Conservation (phyloP, 495 filamentous ascomycete species). For the Monascus purpureus region DNA sequence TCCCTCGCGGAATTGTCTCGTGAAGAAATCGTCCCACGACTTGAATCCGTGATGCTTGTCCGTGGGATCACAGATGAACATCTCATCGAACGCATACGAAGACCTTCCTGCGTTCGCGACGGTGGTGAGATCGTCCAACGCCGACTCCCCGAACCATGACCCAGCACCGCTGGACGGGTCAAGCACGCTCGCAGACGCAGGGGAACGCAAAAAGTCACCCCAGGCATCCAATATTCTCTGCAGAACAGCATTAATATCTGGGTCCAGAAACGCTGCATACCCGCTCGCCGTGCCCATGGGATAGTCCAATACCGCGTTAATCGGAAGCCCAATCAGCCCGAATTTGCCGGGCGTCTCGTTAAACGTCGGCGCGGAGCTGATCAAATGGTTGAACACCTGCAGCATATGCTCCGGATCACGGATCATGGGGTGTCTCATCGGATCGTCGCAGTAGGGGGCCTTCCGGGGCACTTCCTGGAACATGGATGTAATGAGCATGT, state of each 20-base stretch:
- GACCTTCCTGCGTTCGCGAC: slow-evolving; percentile 37
- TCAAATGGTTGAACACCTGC: slow-evolving; percentile 45
- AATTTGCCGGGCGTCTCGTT: slow-evolving; percentile 34
- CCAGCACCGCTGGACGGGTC: slow-evolving; percentile 22
- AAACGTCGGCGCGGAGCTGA: slow-evolving; percentile 49
- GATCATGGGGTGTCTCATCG: slow-evolving; percentile 45
- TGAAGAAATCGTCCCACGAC: slow-evolving; percentile 59
- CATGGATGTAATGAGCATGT: slow-evolving; percentile 36
- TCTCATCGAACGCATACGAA: slow-evolving; percentile 44
- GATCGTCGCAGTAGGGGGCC: slow-evolving; percentile 42
- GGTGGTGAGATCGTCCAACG: slow-evolving; percentile 10
- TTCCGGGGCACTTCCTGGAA: slow-evolving; percentile 49
- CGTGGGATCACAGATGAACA: slow-evolving; percentile 44
- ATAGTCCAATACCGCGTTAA: slow-evolving; percentile 48
- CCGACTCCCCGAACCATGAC: slow-evolving; percentile 44
- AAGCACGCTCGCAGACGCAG: slow-evolving; percentile 44
- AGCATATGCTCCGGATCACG: slow-evolving; percentile 53
- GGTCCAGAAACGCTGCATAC: slow-evolving; percentile 49
- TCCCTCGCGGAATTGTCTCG: slow-evolving; percentile 31
- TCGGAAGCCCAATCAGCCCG: slow-evolving; percentile 52
- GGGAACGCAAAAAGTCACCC: slow-evolving; percentile 44
- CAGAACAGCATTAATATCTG: slow-evolving; percentile 52
- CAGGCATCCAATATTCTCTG: slow-evolving; percentile 56
- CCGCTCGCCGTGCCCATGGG: slow-evolving; percentile 54
- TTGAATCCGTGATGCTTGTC: slow-evolving; percentile 30